Evolutionary conservation across 495 filamentous ascomycete species (phyloP).

Genomic region (Penicillium desertorum): DNA sequence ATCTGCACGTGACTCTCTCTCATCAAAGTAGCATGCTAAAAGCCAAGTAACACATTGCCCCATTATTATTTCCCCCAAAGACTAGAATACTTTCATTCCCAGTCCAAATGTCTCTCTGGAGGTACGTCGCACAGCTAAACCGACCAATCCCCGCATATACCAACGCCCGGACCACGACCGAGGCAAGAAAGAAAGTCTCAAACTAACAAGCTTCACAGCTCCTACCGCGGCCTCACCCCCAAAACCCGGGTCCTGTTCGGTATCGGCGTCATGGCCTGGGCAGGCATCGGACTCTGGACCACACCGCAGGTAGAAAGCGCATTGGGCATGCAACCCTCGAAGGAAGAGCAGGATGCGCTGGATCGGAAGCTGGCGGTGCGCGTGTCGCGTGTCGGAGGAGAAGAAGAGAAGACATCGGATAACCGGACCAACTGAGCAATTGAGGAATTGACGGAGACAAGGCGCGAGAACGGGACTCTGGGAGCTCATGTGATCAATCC

Average conservation of each 20-base stretch:
- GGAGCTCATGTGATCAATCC: background rate
- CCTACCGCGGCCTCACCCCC: slow-evolving; percentile 59
- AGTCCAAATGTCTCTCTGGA: slow-evolving; percentile 42
- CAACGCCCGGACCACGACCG: background rate
- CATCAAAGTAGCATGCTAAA: background rate
- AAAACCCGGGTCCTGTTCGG: slow-evolving; percentile 65
- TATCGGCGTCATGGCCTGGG: slow-evolving; percentile 64
- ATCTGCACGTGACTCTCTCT: slow-evolving; percentile 19
- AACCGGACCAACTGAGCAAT: slow-evolving; percentile 15
- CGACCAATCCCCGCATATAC: background rate
- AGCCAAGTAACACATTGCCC: background rate
- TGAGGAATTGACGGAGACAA: background rate
- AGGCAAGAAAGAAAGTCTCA: background rate
- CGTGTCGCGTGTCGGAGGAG: slow-evolving; percentile 37
- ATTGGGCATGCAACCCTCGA: slow-evolving; percentile 60
- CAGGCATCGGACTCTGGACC: slow-evolving; percentile 55
- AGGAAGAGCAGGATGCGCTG: slow-evolving; percentile 60
- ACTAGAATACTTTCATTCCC: background rate
- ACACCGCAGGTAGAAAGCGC: slow-evolving; percentile 61
- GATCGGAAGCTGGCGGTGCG: slow-evolving; percentile 50
- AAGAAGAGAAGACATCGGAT: slow-evolving; percentile 14
- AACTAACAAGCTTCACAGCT: slow-evolving; percentile 37
- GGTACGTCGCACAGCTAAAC: slow-evolving; percentile 22
- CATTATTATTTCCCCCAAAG: background rate
- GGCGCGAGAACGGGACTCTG: background rate